A percentile compares a stretch with the other conserved stretches of the same genome.
Conservation (phyloP, 345 rosid species). For the Rhizophora mangle region DNA sequence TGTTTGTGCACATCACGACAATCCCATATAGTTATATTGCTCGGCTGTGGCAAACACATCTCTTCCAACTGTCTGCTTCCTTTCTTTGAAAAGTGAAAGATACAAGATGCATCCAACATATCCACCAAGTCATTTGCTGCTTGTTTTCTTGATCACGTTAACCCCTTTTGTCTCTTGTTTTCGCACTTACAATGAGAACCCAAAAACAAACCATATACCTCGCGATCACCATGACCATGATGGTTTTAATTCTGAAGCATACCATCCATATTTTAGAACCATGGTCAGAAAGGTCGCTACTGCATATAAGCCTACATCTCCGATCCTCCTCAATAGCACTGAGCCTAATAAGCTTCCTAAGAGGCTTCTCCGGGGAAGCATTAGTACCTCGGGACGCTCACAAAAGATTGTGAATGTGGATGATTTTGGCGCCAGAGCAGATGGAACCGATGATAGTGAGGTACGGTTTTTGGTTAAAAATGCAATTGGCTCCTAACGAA, state of each 20-base stretch:
- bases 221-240: background rate
- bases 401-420: constrained; percentile 30
- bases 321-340: background rate
- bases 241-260: background rate
- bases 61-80: background rate
- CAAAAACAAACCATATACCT: background rate
- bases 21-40: background rate
- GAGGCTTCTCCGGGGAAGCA: background rate
- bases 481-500: background rate
- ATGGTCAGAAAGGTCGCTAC: background rate
- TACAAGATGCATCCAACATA: constrained; percentile 19
- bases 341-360: too few relatives aligned
- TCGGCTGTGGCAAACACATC: background rate
- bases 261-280: background rate
- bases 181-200: constrained; percentile 17
- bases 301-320: background rate
- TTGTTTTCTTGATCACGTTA: constrained; percentile 5
- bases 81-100: background rate
- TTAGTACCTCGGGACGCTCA: constrained; percentile 16
- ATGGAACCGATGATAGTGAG: constrained; percentile 36
- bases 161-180: constrained; percentile 17
- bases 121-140: constrained; percentile 9
- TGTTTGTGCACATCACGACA: background rate
- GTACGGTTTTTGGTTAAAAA: constrained; percentile 6
- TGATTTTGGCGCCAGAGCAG: constrained; percentile 40